Conservation (phyloP, 2,329 filamentous ascomycete species). For the Trichoderma sp. region DNA sequence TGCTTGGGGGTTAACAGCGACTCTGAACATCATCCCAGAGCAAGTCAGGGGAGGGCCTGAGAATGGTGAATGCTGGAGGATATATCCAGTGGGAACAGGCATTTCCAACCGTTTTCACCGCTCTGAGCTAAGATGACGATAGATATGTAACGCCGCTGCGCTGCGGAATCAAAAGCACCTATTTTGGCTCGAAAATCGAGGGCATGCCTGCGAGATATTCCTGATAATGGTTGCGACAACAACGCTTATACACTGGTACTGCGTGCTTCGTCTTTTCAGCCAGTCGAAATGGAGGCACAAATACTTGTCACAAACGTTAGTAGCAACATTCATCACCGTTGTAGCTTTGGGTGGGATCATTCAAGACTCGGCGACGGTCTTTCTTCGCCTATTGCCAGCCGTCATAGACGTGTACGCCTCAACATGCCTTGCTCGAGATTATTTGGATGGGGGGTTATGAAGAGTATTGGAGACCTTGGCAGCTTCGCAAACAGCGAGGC, state of each 20-base stretch:
- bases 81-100: constrained; percentile 14
- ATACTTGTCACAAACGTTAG: constrained; percentile 10
- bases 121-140: constrained; percentile 15
- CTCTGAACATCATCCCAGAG: constrained; percentile 13
- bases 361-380: constrained; percentile 24
- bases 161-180: background rate
- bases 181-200: background rate
- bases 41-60: background rate
- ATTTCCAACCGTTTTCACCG: background rate
- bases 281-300: constrained; percentile 19
- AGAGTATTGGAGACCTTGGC: background rate
- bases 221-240: constrained; percentile 13
- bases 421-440: constrained; percentile 41
- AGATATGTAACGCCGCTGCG: constrained; percentile 4
- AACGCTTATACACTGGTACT: constrained; percentile 23
- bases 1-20: constrained; percentile 25
- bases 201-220: constrained; percentile 14
- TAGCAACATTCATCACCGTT: constrained; percentile 7
- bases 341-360: background rate
- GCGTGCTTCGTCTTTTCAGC: constrained; percentile 23
- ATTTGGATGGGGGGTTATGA: constrained; percentile 42
- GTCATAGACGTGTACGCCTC: constrained; percentile 23
- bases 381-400: constrained; percentile 22
- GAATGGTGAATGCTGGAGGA: constrained; percentile 8
- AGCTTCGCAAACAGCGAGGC: background rate